Evolutionary conservation across 257 asterid genomes (phyloP).

Genomic region (Forsythia suspensa): DNA sequence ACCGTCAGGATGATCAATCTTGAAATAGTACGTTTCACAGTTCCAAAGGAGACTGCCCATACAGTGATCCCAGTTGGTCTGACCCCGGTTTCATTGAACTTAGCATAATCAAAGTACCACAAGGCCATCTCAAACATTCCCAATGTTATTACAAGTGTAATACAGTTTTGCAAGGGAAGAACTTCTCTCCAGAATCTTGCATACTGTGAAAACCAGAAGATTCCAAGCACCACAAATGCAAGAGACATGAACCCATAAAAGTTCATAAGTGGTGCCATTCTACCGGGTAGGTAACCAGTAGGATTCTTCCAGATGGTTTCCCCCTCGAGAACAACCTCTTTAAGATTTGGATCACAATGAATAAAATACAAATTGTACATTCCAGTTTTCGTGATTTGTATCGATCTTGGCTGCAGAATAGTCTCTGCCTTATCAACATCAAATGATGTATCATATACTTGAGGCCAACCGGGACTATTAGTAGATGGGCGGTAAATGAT

Average conservation of each 20-base stretch:
- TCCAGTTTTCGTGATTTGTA: constrained; percentile 81
- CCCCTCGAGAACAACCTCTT: constrained; percentile 68
- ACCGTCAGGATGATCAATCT: constrained; percentile 78
- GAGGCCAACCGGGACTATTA: constrained; percentile 88
- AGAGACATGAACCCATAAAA: constrained; percentile 89
- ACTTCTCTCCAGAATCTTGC: constrained; percentile 93
- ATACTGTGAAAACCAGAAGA: constrained; percentile 94
- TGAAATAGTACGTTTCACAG: constrained; percentile 85
- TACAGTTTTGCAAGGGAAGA: constrained; percentile 82
- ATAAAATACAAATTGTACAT: constrained; percentile 93
- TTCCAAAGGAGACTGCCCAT: constrained; percentile 94
- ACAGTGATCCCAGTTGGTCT: constrained; percentile 87
- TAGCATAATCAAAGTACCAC: constrained; percentile 94
- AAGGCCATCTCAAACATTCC: constrained; percentile 94
- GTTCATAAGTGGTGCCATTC: constrained; percentile 97
- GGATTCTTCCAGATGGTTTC: constrained; percentile 96
- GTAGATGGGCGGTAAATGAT: constrained; percentile 82
- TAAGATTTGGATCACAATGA: constrained; percentile 82
- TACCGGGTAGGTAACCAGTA: constrained; percentile 88
- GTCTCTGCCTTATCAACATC: constrained; percentile 50
- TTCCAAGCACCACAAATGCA: constrained; percentile 75
- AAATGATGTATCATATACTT: constrained; percentile 70
- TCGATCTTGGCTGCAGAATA: constrained; percentile 55
- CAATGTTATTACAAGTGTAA: constrained; percentile 81
- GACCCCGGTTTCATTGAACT: constrained; percentile 82